Evolutionary conservation across 2,329 filamentous ascomycete species (phyloP).

Genomic region (Diaporthe longicolla): DNA sequence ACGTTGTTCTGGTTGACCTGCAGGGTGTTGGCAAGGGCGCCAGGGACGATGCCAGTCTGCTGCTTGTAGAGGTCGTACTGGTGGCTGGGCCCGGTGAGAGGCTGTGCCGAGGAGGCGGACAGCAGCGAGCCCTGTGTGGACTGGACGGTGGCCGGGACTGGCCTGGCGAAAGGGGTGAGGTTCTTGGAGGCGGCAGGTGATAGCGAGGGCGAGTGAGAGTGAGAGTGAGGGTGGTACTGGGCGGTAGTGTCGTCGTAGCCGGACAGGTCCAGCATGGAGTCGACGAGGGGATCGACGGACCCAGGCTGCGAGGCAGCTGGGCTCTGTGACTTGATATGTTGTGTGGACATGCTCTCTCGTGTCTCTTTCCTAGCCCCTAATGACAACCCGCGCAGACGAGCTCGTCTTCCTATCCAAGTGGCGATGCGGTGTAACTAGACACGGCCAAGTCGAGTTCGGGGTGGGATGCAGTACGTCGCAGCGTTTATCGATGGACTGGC

Average conservation of each 20-base stretch:
- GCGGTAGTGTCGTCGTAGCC: slow-evolving; percentile 71
- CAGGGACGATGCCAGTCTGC: slow-evolving; percentile 91
- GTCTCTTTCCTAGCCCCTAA: slow-evolving; percentile 8
- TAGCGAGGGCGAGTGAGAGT: slow-evolving; percentile 72
- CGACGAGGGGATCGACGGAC: slow-evolving; percentile 66
- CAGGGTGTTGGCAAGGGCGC: slow-evolving; percentile 84
- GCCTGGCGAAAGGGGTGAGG: slow-evolving; percentile 61
- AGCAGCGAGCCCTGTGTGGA: slow-evolving; percentile 68
- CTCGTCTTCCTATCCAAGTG: slow-evolving; percentile 1
- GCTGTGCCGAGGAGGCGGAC: slow-evolving; percentile 61
- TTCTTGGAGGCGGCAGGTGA: slow-evolving; percentile 68
- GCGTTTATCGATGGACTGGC: background rate
- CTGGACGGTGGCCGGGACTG: slow-evolving; percentile 60
- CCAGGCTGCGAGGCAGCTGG: slow-evolving; percentile 51
- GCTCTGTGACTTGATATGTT: slow-evolving; percentile 47
- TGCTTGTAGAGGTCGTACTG: slow-evolving; percentile 97
- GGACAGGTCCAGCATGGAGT: slow-evolving; percentile 72
- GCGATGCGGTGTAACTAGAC: background rate
- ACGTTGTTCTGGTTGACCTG: slow-evolving; percentile 77
- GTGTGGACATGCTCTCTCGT: slow-evolving; percentile 44
- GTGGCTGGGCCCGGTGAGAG: slow-evolving; percentile 86
- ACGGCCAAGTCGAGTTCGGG: slow-evolving; percentile 6
- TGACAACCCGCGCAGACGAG: slow-evolving; percentile 6
- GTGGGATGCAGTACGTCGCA: background rate
- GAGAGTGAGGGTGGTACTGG: slow-evolving; percentile 14